Percentiles rank a stretch among this genome's conserved stretches.
Conservation (phyloP, 2,329 filamentous ascomycete genomes). For the Huntiella omanensis region DNA sequence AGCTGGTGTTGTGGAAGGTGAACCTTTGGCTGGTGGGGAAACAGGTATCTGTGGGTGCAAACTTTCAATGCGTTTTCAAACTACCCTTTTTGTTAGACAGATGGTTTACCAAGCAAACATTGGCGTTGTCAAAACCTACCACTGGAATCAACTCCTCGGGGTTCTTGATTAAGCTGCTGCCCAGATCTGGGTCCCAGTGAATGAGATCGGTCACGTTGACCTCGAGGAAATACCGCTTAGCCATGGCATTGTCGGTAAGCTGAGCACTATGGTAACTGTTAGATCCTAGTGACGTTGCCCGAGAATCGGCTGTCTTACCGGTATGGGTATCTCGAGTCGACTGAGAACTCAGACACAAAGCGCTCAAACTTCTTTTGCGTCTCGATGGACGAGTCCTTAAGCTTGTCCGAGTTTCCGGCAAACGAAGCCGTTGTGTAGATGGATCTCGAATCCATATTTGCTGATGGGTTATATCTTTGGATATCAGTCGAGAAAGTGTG, state of each 20-base stretch:
- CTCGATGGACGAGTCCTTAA: constrained; percentile 45
- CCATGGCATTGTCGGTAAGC: constrained; percentile 78
- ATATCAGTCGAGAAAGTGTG: no score
- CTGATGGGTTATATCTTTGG: background rate
- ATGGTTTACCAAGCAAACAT: constrained; percentile 6
- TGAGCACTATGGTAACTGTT: constrained; percentile 49
- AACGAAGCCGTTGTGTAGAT: constrained; percentile 11
- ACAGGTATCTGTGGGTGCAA: constrained; percentile 87
- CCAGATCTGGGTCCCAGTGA: constrained; percentile 87
- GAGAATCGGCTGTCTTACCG: constrained; percentile 2
- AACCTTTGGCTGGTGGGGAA: constrained; percentile 49
- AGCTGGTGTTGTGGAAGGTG: constrained; percentile 80
- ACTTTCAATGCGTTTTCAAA: constrained; percentile 80
- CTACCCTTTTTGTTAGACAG: constrained; percentile 24
- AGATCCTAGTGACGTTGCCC: background rate
- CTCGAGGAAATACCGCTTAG: constrained; percentile 91
- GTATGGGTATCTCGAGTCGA: constrained; percentile 8
- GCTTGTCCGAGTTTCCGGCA: constrained; percentile 32
- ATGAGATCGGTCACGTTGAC: constrained; percentile 91
- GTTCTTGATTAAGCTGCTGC: constrained; percentile 72
- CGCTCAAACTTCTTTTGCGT: constrained; percentile 66
- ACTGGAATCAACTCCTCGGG: constrained; percentile 85
- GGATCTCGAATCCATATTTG: constrained; percentile 9
- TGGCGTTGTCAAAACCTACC: constrained; percentile 29
- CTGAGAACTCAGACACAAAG: constrained; percentile 32